Evolutionary conservation across 345 rosid genomes (phyloP).

Genomic region (Citrus inodora): DNA sequence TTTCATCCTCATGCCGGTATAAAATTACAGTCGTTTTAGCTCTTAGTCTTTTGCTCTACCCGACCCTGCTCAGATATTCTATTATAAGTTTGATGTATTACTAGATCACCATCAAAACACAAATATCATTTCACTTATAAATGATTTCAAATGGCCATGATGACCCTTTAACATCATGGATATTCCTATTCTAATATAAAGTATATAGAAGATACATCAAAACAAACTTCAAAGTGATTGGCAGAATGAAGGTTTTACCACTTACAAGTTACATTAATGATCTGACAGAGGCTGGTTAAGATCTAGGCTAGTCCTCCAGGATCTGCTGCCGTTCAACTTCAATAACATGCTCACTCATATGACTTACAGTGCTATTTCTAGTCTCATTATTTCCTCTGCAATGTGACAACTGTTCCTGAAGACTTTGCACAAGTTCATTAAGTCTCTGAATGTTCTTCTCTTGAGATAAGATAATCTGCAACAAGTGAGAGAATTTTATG

Average conservation of each 20-base stretch:
- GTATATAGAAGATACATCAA: neutral
- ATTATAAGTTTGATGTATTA: neutral
- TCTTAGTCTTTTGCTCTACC: neutral
- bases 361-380: constrained; percentile 31
- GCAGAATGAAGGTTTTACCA: constrained; percentile 12
- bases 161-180: neutral
- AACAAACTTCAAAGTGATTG: neutral
- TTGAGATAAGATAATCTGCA: constrained; percentile 80
- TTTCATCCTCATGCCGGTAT: neutral
- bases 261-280: constrained; percentile 18
- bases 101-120: neutral
- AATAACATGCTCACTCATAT: constrained; percentile 41
- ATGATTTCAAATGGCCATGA: neutral
- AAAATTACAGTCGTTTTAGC: neutral
- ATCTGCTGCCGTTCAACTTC: constrained; percentile 55
- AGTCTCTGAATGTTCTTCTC: constrained; percentile 81
- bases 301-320: constrained; percentile 46
- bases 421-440: constrained; percentile 64
- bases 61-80: neutral
- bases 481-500: neutral
- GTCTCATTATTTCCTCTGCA: constrained; percentile 50
- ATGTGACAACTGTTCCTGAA: constrained; percentile 49
- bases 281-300: neutral
- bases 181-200: neutral
- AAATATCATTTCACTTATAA: constrained; percentile 6